Conservation (phyloP, 1,139 yeast genomes). For the Candida freyschussii region DNA sequence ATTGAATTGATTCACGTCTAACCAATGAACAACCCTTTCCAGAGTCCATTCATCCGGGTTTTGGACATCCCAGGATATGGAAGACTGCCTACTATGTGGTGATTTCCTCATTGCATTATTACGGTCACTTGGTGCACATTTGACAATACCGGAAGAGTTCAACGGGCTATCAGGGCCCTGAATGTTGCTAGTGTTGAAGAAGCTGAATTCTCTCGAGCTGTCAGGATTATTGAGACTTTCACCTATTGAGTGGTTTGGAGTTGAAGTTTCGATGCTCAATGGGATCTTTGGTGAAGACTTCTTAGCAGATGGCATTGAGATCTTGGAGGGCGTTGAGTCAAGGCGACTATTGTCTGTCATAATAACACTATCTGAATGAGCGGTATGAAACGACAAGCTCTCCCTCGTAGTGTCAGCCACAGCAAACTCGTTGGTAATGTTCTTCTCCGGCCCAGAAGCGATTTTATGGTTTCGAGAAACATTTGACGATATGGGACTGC, state of each 20-base stretch:
- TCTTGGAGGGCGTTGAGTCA: slow-evolving; percentile 7
- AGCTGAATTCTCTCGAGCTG: slow-evolving; percentile 21
- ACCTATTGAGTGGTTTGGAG: slow-evolving; percentile 15
- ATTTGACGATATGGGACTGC: slow-evolving; percentile 1
- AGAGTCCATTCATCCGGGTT: slow-evolving; percentile 61
- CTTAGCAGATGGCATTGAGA: slow-evolving; percentile 2
- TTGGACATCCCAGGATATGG: slow-evolving; percentile 37
- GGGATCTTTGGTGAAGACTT: slow-evolving; percentile 15
- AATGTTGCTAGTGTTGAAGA: slow-evolving; percentile 22
- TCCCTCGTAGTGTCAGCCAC: slow-evolving; percentile 9
- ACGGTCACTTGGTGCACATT: slow-evolving; percentile 4
- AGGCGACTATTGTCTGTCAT: slow-evolving; percentile 4
- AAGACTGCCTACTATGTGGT: slow-evolving; percentile 30
- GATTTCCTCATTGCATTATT: slow-evolving; percentile 23
- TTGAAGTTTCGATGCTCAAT: slow-evolving; percentile 19
- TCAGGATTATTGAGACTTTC: slow-evolving; percentile 8
- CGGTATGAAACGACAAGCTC: slow-evolving; percentile 21
- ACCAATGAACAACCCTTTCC: slow-evolving; percentile 63
- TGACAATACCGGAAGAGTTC: slow-evolving; percentile 2
- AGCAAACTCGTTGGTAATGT: too few relatives aligned
- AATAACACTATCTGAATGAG: slow-evolving; percentile 11
- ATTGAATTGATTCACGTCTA: slow-evolving; percentile 62
- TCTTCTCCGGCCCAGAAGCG: neutral
- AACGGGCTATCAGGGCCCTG: slow-evolving; percentile 12
- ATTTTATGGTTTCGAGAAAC: neutral